Base-by-base conservation (phyloP, 345 rosid species). In the Syzygium aqueum region DNA sequence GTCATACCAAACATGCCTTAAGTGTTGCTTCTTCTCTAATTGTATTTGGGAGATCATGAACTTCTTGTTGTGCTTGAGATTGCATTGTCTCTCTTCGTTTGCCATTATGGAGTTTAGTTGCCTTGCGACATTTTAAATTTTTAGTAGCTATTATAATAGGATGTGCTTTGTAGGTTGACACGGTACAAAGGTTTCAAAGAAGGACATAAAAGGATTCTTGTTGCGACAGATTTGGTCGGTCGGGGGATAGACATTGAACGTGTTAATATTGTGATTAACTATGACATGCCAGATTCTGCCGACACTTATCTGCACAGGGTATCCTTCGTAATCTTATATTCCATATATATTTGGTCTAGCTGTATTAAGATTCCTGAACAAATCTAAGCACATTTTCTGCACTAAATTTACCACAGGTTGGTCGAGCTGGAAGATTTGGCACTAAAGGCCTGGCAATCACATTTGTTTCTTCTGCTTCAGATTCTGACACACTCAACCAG, bases 271-370 rank as follows among this genome's bases (percentile, higher is more conserved):
- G 99, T 98, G 22, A 96, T 98, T 91, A 98, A 98, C 92, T 98
- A 96, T 86, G 99, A 98, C 90, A 98, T 98, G 99, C 99, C 99
- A 11, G 99, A 98, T 91, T 96, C 99, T 85, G 99, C 99, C 11
- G 99, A 96, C 85, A 98, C 99, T 3, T 98, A 98, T 67, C 94
- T 98, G 37, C 99, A 98, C 93, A 95, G 99, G 96, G 99, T 98
- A 50, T 17, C 50, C 19, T 33, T 85, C 19, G 11, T 53, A 12
- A n/a, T 37, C 80, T 73, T 2, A 17, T 73, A 4, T 67, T 67
- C 33, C 78, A 67, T 82, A 65, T 84, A 23, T 53, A 33, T 40
- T 8, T 53, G 11, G 67, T 80, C 56, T 15, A 33, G 49, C 49
- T 73, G 14, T 73, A 73, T 73, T 33, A 37, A 25, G 46, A 73